Percentiles rank a stretch among this genome's conserved stretches.
Conservation (phyloP, 139 green algal species). For the Chlamydomonas sp. region DNA sequence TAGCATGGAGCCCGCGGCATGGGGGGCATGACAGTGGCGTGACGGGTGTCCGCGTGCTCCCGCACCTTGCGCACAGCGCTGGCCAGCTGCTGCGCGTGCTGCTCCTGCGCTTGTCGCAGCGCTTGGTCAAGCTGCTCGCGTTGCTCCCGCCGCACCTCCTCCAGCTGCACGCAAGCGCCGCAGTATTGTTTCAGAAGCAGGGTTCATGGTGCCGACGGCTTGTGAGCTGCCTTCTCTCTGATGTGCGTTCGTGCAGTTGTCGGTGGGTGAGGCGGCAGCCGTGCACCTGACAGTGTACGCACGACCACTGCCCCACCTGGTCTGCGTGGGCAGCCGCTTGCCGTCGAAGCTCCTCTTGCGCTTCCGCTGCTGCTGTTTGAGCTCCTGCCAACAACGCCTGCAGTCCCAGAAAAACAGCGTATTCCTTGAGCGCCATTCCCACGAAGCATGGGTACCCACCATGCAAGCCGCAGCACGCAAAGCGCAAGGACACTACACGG, state of each 20-base stretch:
- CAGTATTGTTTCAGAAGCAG: too few relatives aligned
- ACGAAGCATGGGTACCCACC: too few relatives aligned
- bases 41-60: not conserved
- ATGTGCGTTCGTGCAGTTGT: too few relatives aligned
- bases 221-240: too few relatives aligned
- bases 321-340: not conserved
- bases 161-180: not conserved
- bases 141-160: not conserved
- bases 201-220: too few relatives aligned
- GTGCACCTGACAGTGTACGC: too few relatives aligned
- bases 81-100: conserved; percentile 5
- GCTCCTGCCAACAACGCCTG: not conserved
- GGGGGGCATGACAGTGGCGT: too few relatives aligned
- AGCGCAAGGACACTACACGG: too few relatives aligned
- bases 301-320: not conserved
- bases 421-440: too few relatives aligned
- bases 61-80: not conserved
- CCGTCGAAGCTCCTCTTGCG: not conserved
- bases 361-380: not conserved
- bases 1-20: too few relatives aligned
- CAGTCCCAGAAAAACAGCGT: not conserved
- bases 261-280: too few relatives aligned
- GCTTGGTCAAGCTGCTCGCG: not conserved
- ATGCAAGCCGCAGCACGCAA: too few relatives aligned
- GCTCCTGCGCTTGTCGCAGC: not conserved